Conservation (phyloP, 1,139 yeast genomes). For the Magnusiomyces suaveolens region DNA sequence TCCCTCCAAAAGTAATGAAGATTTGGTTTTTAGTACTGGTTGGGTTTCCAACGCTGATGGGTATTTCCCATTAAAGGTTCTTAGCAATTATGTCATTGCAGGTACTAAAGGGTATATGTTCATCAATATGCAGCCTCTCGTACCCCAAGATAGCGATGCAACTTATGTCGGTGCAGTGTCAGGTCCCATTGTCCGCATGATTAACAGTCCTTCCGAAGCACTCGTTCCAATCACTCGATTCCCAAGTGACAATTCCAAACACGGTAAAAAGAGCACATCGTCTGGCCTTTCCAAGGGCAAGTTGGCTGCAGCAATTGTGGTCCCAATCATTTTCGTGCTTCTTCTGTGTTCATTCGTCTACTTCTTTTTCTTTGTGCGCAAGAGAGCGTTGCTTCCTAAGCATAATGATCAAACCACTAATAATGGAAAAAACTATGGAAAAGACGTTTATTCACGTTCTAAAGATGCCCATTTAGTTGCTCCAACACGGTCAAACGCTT, state of each 20-base stretch:
- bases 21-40: constrained; percentile 28
- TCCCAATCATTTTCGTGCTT: constrained; percentile 33
- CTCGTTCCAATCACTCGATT: constrained; percentile 28
- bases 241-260: constrained; percentile 33
- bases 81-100: constrained; percentile 25
- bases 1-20: constrained; percentile 27
- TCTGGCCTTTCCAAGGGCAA: constrained; percentile 20
- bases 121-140: constrained; percentile 33
- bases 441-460: constrained; percentile 5
- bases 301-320: constrained; percentile 38
- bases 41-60: constrained; percentile 33
- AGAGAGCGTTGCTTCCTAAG: constrained; percentile 7
- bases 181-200: constrained; percentile 35
- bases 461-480: background rate
- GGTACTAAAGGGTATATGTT: constrained; percentile 31
- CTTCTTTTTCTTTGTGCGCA: constrained; percentile 14
- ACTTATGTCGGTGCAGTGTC: constrained; percentile 31
- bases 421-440: background rate
- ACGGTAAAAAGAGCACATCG: constrained; percentile 5
- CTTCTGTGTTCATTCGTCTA: constrained; percentile 13
- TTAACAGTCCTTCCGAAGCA: constrained; percentile 27
- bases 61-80: constrained; percentile 31
- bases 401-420: too few relatives aligned
- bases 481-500: constrained; percentile 6
- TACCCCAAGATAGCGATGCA: constrained; percentile 29